Percentiles rank a stretch among this genome's conserved stretches.
phyloP scores from a whole-genome alignment of 176 grass and related monocot species.

The Ensete glaucum region DNA sequence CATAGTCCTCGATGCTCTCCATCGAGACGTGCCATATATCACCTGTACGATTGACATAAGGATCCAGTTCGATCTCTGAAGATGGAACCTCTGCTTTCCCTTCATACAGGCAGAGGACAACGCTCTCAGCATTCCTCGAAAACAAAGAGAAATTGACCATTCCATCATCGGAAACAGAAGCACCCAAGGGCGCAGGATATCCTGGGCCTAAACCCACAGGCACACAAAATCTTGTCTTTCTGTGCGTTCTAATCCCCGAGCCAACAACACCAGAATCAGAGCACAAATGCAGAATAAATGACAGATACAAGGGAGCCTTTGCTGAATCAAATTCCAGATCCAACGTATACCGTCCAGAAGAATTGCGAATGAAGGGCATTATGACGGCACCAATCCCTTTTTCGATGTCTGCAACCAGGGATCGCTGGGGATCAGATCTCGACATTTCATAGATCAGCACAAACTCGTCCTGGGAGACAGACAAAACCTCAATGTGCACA shows the following conservation, averaged over 20 bases:
- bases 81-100: conserved; percentile 24
- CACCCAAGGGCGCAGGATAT: conserved; percentile 51
- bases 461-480: conserved; percentile 2
- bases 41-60: conserved; percentile 56
- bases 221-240: conserved; percentile 48
- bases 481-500: conserved; percentile 27
- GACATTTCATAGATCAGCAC: conserved; percentile 25
- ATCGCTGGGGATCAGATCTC: conserved; percentile 21
- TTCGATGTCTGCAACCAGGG: background rate
- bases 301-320: conserved; percentile 59
- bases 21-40: conserved; percentile 68
- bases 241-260: conserved; percentile 53
- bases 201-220: conserved; percentile 66
- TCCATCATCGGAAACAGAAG: conserved; percentile 44
- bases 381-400: conserved; percentile 9
- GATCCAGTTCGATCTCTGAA: conserved; percentile 74
- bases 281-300: conserved; percentile 42
- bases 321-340: conserved; percentile 36
- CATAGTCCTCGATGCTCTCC: conserved; percentile 37
- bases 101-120: conserved; percentile 58
- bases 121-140: conserved; percentile 45
- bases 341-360: conserved; percentile 15
- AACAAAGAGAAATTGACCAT: conserved; percentile 61
- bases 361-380: conserved; percentile 14
- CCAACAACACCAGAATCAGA: conserved; percentile 18